Conservation (phyloP, 805 yeast genomes). For the Saturnispora silvae region DNA sequence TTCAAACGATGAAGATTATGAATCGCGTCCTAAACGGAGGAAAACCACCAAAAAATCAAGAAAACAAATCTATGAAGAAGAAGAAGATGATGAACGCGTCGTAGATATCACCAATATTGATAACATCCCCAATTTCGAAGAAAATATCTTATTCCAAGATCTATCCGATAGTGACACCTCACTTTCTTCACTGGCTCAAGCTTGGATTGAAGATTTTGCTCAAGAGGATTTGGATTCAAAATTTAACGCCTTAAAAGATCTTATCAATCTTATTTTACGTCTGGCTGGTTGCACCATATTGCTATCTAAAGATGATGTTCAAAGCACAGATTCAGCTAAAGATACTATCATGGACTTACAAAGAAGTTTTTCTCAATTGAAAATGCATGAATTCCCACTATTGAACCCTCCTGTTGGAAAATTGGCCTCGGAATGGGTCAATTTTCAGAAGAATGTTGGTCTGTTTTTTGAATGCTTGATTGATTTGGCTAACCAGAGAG, state of each 20-base stretch:
- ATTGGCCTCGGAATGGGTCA: constrained; percentile 35
- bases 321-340: constrained; percentile 39
- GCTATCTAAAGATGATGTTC: constrained; percentile 67
- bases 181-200: constrained; percentile 39
- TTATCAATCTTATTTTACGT: constrained; percentile 60
- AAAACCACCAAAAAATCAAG: constrained; percentile 1
- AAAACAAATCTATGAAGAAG: background rate
- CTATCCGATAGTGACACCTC: constrained; percentile 39
- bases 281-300: constrained; percentile 61
- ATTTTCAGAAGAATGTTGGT: constrained; percentile 42
- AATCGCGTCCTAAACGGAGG: background rate
- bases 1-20: background rate
- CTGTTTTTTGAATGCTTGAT: constrained; percentile 48
- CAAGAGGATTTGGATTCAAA: constrained; percentile 27
- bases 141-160: constrained; percentile 40
- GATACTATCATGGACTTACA: constrained; percentile 70
- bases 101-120: constrained; percentile 29
- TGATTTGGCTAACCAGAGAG: constrained; percentile 48
- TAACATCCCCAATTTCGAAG: constrained; percentile 33
- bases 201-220: constrained; percentile 45
- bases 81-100: background rate
- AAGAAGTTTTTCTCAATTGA: constrained; percentile 47
- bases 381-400: constrained; percentile 61
- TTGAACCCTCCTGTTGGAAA: constrained; percentile 9
- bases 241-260: constrained; percentile 42